Conservation (phyloP, 148 eudicot species). For the Gaultheria prostrata region DNA sequence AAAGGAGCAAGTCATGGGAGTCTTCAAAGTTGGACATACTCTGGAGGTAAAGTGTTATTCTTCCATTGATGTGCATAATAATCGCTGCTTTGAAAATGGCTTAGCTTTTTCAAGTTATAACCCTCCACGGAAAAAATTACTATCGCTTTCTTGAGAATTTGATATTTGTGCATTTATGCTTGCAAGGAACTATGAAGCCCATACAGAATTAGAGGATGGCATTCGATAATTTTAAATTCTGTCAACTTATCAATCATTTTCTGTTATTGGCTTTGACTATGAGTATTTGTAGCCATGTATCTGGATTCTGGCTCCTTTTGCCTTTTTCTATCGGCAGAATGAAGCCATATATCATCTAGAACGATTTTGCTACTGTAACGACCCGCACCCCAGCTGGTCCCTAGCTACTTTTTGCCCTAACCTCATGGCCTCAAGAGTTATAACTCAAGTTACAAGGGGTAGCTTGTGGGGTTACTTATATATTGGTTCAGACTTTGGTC, state of each 20-base stretch:
- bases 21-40: slow-evolving; percentile 56
- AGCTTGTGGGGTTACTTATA: too few relatives aligned
- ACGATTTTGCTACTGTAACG: too few relatives aligned
- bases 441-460: too few relatives aligned
- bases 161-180: background rate
- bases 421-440: too few relatives aligned
- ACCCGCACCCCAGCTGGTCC: too few relatives aligned
- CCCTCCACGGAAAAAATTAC: background rate
- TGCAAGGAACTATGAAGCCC: background rate
- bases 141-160: background rate
- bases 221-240: background rate
- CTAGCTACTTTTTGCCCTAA: too few relatives aligned
- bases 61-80: background rate
- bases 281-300: background rate
- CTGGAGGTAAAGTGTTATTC: slow-evolving; percentile 44
- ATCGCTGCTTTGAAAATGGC: slow-evolving; percentile 4
- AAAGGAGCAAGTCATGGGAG: slow-evolving; percentile 68
- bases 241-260: background rate
- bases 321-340: background rate
- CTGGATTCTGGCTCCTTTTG: background rate
- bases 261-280: background rate
- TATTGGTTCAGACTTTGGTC: too few relatives aligned
- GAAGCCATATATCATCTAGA: background rate
- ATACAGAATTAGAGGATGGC: background rate
- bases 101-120: background rate